Evolutionary conservation across 2,329 filamentous ascomycete species (phyloP), one percentile per base, ranked within the genome.

Genomic region (Calonectria montana): DNA sequence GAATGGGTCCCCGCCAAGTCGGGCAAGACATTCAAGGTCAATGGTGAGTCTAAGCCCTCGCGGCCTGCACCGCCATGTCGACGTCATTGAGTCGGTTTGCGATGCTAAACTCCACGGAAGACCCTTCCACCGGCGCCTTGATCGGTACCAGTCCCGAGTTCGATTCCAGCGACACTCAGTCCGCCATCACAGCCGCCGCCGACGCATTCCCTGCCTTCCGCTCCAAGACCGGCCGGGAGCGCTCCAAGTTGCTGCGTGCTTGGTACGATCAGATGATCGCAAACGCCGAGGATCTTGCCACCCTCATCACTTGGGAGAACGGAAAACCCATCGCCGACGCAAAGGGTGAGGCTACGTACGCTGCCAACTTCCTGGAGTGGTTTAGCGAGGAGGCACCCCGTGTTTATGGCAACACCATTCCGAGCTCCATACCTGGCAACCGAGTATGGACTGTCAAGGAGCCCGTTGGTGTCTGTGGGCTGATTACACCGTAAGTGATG

Each of bases 71-170:
- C 16, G n/a, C 6, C n/a, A 25, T 50, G 27, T 31, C 45, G 13
- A 35, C 15, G 45, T 48, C n/a, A 31, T 37, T 18, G 16, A 65
- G 27, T 10, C 16, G n/a, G 45, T 37, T 55, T 2, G 16, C 29
- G 13, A 68, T 27, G 15, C 35, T 39, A 41, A 76, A 21, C 31
- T 13, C 1, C 13, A 29, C 18, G 12, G 8, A 6, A 92, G 95
- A 99, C 83, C 97, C 97, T 10, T 92, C 95, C 2, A 94, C 94
- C 12, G 94, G 94, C 76, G 90, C 93, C 77, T 84, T 94, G 45
- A 96, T 98, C 78, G 95, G 94, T 70, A 94, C 91, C 27, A 93
- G 93, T 81, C 95, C 97, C 74, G 96, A 98, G 81, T 97, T 97
- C 88, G 90, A 92, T 78, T 87, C 88, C 73, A 86, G 90, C 77